Percentiles rank a stretch among this genome's conserved stretches.
Evolutionary conservation across 2,329 filamentous ascomycete genomes (phyloP).

Genomic region (Coniella vitis): DNA sequence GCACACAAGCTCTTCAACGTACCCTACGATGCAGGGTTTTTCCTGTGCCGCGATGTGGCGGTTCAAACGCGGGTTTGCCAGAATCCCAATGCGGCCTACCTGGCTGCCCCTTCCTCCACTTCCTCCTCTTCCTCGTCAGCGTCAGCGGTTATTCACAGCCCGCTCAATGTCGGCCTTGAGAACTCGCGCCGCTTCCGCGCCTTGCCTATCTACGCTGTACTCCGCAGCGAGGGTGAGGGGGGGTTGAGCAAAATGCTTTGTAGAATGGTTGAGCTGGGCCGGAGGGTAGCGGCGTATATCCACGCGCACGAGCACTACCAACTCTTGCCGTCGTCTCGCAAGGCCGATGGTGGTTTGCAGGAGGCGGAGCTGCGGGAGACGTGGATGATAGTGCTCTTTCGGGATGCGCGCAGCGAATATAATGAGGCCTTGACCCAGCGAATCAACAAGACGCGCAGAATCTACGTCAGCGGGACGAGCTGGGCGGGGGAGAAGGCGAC

Average conservation of each 20-base stretch:
- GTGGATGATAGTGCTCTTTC: conserved; percentile 68
- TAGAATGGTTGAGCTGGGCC: conserved; percentile 65
- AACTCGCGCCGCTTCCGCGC: conserved; percentile 89
- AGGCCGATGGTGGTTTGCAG: too few relatives aligned
- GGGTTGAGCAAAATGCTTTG: conserved; percentile 66
- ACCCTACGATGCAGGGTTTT: conserved; percentile 90
- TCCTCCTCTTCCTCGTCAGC: conserved; percentile 25
- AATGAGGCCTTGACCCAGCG: conserved; percentile 61
- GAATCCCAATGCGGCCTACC: conserved; percentile 82
- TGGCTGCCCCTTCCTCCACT: conserved; percentile 38
- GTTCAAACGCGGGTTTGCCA: conserved; percentile 61
- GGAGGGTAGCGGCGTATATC: conserved; percentile 60
- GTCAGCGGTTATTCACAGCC: conserved; percentile 57
- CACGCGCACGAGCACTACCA: conserved; percentile 56
- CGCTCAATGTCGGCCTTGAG: conserved; percentile 80
- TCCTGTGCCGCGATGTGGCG: conserved; percentile 62
- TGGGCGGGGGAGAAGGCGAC: conserved; percentile 71
- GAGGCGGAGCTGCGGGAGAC: conserved; percentile 40
- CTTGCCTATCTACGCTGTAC: conserved; percentile 77
- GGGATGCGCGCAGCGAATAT: conserved; percentile 55
- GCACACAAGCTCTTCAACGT: conserved; percentile 92
- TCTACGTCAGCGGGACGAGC: conserved; percentile 76
- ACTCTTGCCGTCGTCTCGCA: conserved; percentile 46
- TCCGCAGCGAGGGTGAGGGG: conserved; percentile 64
- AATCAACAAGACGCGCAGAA: conserved; percentile 67